Evolutionary conservation across 768 basidiomycete species (phyloP).

Genomic region (Phaeotremella fagi): DNA sequence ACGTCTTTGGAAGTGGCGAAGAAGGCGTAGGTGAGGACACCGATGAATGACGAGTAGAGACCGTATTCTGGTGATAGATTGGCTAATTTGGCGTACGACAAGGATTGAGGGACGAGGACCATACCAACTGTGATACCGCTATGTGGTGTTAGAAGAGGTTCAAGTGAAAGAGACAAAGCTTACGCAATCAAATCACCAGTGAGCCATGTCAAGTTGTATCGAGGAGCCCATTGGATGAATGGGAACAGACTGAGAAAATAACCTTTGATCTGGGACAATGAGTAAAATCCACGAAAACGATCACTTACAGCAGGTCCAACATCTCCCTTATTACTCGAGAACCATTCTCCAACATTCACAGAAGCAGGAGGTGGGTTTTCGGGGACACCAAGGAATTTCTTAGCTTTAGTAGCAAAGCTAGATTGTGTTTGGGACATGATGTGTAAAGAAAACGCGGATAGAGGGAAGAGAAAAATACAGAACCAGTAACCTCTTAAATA

Average conservation of each 20-base stretch:
- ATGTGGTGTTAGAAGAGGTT: constrained; percentile 2
- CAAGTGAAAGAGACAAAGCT: constrained; percentile 9
- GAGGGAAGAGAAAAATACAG: too few relatives aligned
- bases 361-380: constrained; percentile 38
- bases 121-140: constrained; percentile 84
- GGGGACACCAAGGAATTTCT: constrained; percentile 16
- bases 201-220: constrained; percentile 73
- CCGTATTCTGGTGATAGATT: constrained; percentile 82
- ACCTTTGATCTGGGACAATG: constrained; percentile 53
- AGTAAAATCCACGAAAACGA: background rate
- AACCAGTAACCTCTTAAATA: too few relatives aligned
- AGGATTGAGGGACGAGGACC: constrained; percentile 88
- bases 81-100: constrained; percentile 70
- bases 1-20: constrained; percentile 98
- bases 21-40: constrained; percentile 51
- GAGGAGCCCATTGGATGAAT: constrained; percentile 73
- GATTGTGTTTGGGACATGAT: too few relatives aligned
- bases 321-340: constrained; percentile 50
- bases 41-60: constrained; percentile 84
- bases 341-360: constrained; percentile 59
- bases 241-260: constrained; percentile 79
- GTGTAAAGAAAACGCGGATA: too few relatives aligned
- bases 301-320: constrained; percentile 57
- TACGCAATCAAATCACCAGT: constrained; percentile 76
- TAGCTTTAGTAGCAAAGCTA: background rate